Evolutionary conservation across 2,329 filamentous ascomycete species (phyloP), one percentile per base, ranked within the genome.

Genomic region (Diaporthe citriasiana): DNA sequence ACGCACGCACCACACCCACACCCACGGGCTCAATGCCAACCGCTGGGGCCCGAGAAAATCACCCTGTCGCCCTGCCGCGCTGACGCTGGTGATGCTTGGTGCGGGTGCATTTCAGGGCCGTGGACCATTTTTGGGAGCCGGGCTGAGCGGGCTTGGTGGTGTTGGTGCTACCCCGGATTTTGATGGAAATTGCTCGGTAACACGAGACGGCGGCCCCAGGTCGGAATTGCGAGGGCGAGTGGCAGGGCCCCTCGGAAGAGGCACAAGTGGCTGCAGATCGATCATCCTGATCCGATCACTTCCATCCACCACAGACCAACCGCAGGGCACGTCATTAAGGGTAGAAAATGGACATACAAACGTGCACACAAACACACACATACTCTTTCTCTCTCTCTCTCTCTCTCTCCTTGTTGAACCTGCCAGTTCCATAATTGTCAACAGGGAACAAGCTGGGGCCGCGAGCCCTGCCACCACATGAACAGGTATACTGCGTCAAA

Each of bases 111-210:
- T 33, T 66, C 27, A 35, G 38, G 30, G 25, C 56, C 45, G 42
- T 53, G 33, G 56, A 9, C 70, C 70, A 71, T 63, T 71, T 63
- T 53, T 33, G 70, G 56, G 47, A 53, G 70, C 56, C 56, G 70
- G 42, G 25, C 45, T 40, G 45, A 33, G 33, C 40, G 38, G 57
- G 45, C 45, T 42, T 63, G 45, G 56, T 51, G n/a, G 70, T 71
- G 56, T 33, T 60, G 56, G 70, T 63, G 70, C 70, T 51, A 59
- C 70, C 70, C 45, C 70, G 35, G 70, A 71, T 71, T 71, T 63
- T 30, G 56, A n/a, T 60, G 45, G 69, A 71, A 71, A 71, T 71
- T 71, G 56, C 70, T 63, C 25, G 38, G 70, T 71, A 25, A 42
- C 56, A 71, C 70, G 25, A n/a, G 47, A 50, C n/a, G 56, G 45